Evolutionary conservation across 2,329 filamentous ascomycete genomes (phyloP).

Genomic region (Aureobasidium zeae): DNA sequence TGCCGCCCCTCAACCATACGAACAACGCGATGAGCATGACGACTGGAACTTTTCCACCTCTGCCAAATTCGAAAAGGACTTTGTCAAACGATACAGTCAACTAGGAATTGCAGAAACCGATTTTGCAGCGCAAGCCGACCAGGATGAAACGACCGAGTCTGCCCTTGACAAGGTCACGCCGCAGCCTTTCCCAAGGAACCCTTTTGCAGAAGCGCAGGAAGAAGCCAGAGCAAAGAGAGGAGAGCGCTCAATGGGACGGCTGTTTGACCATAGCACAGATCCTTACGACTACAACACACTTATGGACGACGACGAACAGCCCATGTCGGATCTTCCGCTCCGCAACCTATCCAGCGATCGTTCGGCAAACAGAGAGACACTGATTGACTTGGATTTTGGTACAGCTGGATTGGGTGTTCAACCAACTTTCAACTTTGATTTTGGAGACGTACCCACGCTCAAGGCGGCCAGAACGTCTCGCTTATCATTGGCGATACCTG

Average conservation of each 20-base stretch:
- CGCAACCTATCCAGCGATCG: conserved; percentile 32
- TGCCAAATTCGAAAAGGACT: conserved; percentile 46
- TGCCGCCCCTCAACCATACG: conserved; percentile 41
- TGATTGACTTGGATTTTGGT: conserved; percentile 51
- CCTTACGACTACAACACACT: conserved; percentile 49
- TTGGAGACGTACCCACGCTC: conserved; percentile 46
- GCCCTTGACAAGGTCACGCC: conserved; percentile 4
- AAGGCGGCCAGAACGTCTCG: conserved; percentile 46
- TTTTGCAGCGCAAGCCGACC: conserved; percentile 17
- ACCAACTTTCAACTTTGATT: conserved; percentile 37
- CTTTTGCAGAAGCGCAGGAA: conserved; percentile 26
- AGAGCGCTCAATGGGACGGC: conserved; percentile 45
- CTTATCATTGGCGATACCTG: conserved; percentile 26
- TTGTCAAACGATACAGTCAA: conserved; percentile 27
- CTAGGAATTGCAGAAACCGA: conserved; percentile 22
- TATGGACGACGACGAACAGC: conserved; percentile 26
- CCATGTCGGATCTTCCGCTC: conserved; percentile 48
- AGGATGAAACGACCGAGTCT: background rate
- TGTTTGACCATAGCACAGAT: conserved; percentile 47
- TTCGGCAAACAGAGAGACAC: conserved; percentile 39
- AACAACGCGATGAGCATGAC: conserved; percentile 37
- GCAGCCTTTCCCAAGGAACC: conserved; percentile 13
- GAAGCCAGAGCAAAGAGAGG: conserved; percentile 50
- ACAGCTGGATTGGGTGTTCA: conserved; percentile 41
- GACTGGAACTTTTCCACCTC: conserved; percentile 60